Conservation (phyloP, 192 early-diverging fungal genomes). For the Kickxella alabastrina region DNA sequence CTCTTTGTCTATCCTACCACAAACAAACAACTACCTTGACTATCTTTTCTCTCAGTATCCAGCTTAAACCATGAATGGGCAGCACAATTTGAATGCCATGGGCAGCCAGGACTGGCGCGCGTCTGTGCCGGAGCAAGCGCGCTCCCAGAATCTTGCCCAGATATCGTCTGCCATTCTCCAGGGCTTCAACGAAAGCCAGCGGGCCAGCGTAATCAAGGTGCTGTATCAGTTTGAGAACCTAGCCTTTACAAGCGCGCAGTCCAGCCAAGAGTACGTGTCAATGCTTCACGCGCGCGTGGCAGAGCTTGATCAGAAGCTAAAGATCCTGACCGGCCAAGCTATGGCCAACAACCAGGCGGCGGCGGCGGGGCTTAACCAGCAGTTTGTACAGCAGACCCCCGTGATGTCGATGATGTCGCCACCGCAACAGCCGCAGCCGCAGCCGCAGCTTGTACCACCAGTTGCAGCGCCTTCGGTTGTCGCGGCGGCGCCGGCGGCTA, state of each 20-base stretch:
- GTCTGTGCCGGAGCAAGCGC: slow-evolving; percentile 14
- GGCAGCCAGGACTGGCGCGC: slow-evolving; percentile 28
- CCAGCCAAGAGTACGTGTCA: slow-evolving; percentile 31
- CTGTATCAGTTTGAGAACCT: slow-evolving; percentile 14
- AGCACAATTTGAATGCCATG: slow-evolving; percentile 14
- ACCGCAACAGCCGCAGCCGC: slow-evolving; percentile 22
- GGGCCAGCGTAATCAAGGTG: slow-evolving; percentile 1
- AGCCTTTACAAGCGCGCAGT: slow-evolving; percentile 7
- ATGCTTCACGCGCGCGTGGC: slow-evolving; percentile 7
- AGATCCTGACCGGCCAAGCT: neutral
- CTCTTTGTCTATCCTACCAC: too few species aligned
- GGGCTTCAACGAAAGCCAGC: slow-evolving; percentile 10
- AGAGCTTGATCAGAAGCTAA: slow-evolving; percentile 15
- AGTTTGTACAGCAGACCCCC: slow-evolving; percentile 14
- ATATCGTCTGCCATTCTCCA: slow-evolving; percentile 15
- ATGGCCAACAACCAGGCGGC: slow-evolving; percentile 5
- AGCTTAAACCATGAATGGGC: slow-evolving; percentile 20
- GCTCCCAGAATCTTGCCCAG: slow-evolving; percentile 11
- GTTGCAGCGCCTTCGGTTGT: neutral
- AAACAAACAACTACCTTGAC: too few species aligned
- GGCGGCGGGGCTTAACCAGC: too few species aligned
- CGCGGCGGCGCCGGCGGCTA: neutral
- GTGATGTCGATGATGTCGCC: slow-evolving; percentile 8
- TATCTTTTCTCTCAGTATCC: neutral
- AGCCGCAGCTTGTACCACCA: slow-evolving; percentile 5